phyloP scores from a whole-genome alignment of 2,329 filamentous ascomycete species.

The Aspergillus calidoustus region DNA sequence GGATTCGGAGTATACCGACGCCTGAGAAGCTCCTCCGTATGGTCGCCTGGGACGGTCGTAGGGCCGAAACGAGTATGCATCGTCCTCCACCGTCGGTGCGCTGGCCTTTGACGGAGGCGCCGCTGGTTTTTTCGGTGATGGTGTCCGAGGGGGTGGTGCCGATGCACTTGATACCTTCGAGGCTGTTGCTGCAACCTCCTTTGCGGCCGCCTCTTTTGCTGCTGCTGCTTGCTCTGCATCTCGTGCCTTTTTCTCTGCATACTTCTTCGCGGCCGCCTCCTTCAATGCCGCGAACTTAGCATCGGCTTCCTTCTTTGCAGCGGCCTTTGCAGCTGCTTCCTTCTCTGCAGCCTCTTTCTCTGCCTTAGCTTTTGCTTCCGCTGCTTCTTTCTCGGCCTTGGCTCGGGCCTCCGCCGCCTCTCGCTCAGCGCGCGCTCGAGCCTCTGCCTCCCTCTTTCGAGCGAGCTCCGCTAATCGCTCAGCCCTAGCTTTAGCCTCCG shows the following conservation, averaged over 20 bases:
- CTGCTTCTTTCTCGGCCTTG: constrained; percentile 29
- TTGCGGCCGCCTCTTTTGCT: constrained; percentile 33
- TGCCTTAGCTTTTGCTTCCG: constrained; percentile 40
- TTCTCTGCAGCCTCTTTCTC: constrained; percentile 64
- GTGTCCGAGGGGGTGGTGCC: constrained; percentile 35
- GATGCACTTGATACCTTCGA: constrained; percentile 34
- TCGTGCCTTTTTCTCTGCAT: constrained; percentile 43
- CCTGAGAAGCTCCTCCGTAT: constrained; percentile 65
- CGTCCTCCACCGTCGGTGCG: constrained; percentile 60
- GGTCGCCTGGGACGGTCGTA: constrained; percentile 71
- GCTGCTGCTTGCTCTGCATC: constrained; percentile 26
- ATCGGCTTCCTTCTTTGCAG: constrained; percentile 44
- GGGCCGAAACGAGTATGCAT: constrained; percentile 74
- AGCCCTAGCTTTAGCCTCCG: constrained; percentile 30
- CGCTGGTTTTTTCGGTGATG: constrained; percentile 46
- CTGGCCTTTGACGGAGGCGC: constrained; percentile 33
- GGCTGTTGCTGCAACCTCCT: constrained; percentile 32
- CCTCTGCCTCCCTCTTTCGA: constrained; percentile 23
- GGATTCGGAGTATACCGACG: constrained; percentile 77
- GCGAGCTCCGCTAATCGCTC: constrained; percentile 31
- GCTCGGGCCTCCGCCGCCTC: constrained; percentile 32
- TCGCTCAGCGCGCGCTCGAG: constrained; percentile 27
- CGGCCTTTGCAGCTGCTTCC: constrained; percentile 57
- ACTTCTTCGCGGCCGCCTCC: constrained; percentile 45
- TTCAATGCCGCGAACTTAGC: constrained; percentile 45